phyloP scores from a whole-genome alignment of 768 basidiomycete species.

The Calocybe gangraenosa region DNA sequence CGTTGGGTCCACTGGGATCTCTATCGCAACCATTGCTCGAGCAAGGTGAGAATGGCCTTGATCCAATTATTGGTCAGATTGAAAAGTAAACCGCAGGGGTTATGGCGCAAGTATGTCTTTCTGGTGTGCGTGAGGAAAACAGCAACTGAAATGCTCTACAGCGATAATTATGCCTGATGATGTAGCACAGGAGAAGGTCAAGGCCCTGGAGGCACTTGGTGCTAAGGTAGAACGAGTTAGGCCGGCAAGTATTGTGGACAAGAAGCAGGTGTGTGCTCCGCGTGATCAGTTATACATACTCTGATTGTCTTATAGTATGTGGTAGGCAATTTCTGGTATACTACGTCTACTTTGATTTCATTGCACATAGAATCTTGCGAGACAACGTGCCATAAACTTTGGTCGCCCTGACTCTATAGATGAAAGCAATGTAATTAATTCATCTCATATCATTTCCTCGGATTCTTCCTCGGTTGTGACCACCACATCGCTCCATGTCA shows the following conservation, averaged over 20 bases:
- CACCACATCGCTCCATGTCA: slow-evolving; percentile 37
- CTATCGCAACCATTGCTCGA: slow-evolving; percentile 87
- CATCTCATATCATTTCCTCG: slow-evolving; percentile 32
- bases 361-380: slow-evolving; percentile 78
- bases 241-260: slow-evolving; percentile 96
- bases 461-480: slow-evolving; percentile 50
- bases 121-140: neutral
- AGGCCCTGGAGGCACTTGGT: slow-evolving; percentile 77
- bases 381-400: slow-evolving; percentile 72
- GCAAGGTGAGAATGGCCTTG: slow-evolving; percentile 56
- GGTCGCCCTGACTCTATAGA: slow-evolving; percentile 39
- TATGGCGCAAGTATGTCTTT: slow-evolving; percentile 73
- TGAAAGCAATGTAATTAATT: slow-evolving; percentile 14
- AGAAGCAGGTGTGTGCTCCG: slow-evolving; percentile 68
- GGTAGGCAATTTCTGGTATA: slow-evolving; percentile 34
- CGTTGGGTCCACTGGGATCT: slow-evolving; percentile 94
- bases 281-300: neutral
- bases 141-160: slow-evolving; percentile 21
- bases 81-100: slow-evolving; percentile 46
- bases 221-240: slow-evolving; percentile 87
- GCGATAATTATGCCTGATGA: slow-evolving; percentile 91
- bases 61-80: neutral
- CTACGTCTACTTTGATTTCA: neutral
- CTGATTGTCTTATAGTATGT: slow-evolving; percentile 46
- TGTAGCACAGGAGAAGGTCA: slow-evolving; percentile 87